Percentiles rank a stretch among this genome's conserved stretches.
These are phyloP conservation scores for Monosiga brevicollis DNA, from an alignment of 78 protist species.

Conservation along the genomic window DNA sequence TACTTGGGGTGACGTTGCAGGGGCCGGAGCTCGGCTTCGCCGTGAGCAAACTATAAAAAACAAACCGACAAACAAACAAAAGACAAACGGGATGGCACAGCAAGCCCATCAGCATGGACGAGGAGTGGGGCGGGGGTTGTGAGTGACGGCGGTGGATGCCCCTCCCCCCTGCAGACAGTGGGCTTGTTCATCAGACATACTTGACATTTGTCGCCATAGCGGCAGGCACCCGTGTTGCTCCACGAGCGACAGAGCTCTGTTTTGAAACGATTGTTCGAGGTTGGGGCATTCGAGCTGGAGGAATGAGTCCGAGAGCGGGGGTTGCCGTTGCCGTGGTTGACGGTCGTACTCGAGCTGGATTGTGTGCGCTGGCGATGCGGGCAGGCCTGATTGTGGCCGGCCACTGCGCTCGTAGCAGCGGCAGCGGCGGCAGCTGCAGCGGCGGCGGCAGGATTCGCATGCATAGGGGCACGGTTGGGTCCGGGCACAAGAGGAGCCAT, in stretches of 20 bases:
- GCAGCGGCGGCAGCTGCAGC: not conserved
- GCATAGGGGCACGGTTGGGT: too few species aligned
- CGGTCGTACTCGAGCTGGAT: not conserved
- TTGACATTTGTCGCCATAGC: conserved; percentile 73
- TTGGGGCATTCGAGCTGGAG: not conserved
- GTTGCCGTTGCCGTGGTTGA: not conserved
- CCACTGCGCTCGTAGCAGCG: not conserved
- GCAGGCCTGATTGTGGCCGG: not conserved
- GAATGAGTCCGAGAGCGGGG: not conserved
- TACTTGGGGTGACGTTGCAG: conserved; percentile 64
- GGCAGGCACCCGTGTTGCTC: conserved; percentile 60
- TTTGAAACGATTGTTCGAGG: conserved; percentile 39
- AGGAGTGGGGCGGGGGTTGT: too few species aligned
- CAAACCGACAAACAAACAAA: too few species aligned
- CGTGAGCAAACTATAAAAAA: conserved; percentile 87
- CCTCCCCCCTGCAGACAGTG: too few species aligned
- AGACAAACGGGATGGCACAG: too few species aligned
- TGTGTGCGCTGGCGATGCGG: not conserved
- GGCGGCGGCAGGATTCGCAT: too few species aligned
- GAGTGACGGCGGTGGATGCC: too few species aligned
- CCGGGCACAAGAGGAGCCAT: too few species aligned
- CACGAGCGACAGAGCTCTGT: conserved; percentile 77
- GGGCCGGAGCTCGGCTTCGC: conserved; percentile 48
- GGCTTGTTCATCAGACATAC: too few species aligned
- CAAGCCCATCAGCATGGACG: too few species aligned